Conservation (phyloP, 2,329 filamentous ascomycete species). For the Colletotrichum musae region DNA sequence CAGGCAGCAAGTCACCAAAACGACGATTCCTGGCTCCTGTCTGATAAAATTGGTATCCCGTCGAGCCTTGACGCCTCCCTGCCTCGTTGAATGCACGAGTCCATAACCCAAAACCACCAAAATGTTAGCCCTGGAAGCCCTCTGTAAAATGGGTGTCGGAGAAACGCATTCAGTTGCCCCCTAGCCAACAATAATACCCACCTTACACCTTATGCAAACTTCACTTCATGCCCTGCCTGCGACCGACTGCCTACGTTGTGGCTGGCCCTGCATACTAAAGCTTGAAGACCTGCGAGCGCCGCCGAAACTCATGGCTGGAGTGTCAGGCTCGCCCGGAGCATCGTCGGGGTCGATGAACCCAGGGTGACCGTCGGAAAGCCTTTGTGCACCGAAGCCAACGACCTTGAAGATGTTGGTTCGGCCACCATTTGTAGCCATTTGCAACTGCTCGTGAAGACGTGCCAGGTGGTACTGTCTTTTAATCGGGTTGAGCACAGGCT, state of each 20-base stretch:
- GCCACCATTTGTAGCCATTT: conserved; percentile 76
- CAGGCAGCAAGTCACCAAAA: too few relatives aligned
- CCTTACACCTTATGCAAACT: too few relatives aligned
- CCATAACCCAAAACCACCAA: background rate
- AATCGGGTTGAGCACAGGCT: conserved; percentile 73
- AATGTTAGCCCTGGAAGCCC: too few relatives aligned
- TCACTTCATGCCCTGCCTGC: conserved; percentile 60
- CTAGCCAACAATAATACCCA: too few relatives aligned
- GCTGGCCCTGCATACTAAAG: conserved; percentile 58
- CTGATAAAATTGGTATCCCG: conserved; percentile 24
- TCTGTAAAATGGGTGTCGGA: too few relatives aligned
- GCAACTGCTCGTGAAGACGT: conserved; percentile 75
- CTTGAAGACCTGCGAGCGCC: conserved; percentile 60
- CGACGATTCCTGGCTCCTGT: conserved; percentile 4
- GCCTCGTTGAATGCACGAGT: conserved; percentile 16
- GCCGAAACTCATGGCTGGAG: conserved; percentile 55
- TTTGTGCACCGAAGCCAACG: conserved; percentile 69
- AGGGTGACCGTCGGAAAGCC: conserved; percentile 64
- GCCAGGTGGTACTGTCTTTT: conserved; percentile 74
- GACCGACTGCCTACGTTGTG: conserved; percentile 63
- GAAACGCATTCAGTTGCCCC: too few relatives aligned
- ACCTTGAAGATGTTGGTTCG: conserved; percentile 77
- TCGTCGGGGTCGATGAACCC: conserved; percentile 65
- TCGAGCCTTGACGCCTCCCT: conserved; percentile 21
- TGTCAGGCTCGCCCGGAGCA: conserved; percentile 71